A percentile compares a stretch with the other conserved stretches of the same genome.
Conservation (phyloP, 768 basidiomycete species). For the Phlebiopsis gigantea region DNA sequence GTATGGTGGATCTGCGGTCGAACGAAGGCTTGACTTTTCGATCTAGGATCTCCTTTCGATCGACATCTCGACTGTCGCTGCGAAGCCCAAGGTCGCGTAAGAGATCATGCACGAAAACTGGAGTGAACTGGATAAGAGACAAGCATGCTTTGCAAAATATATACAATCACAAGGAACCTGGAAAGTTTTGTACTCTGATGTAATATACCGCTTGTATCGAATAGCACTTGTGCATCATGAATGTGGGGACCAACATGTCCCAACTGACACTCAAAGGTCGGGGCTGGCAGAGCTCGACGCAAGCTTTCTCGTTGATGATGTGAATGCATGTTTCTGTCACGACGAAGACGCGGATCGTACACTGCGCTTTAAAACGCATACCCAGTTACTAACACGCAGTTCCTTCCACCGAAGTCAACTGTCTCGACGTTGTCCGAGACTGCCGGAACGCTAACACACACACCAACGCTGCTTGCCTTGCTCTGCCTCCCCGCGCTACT, state of each 20-base stretch:
- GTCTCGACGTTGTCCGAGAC: conserved; percentile 3
- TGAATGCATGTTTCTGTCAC: not conserved
- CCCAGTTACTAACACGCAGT: conserved; percentile 20
- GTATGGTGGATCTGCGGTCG: not conserved
- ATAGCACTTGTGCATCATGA: not conserved
- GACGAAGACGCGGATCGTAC: not conserved
- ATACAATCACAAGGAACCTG: not conserved
- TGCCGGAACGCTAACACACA: not conserved
- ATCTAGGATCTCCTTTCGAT: conserved; percentile 26
- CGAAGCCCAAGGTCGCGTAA: conserved; percentile 19
- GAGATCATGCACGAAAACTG: not conserved
- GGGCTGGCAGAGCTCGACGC: not conserved
- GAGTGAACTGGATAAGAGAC: not conserved
- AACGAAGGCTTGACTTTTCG: not conserved
- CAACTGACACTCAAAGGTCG: no score
- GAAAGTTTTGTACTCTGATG: not conserved
- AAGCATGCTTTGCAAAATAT: not conserved
- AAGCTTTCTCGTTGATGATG: not conserved
- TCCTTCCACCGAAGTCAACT: conserved; percentile 20
- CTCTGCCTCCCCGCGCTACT: not conserved
- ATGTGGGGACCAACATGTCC: no score
- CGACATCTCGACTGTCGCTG: conserved; percentile 24
- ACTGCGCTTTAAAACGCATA: not conserved
- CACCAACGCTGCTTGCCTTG: not conserved
- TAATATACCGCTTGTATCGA: not conserved